Conservation (phyloP, 345 rosid genomes). For the Durio zibethinus region DNA sequence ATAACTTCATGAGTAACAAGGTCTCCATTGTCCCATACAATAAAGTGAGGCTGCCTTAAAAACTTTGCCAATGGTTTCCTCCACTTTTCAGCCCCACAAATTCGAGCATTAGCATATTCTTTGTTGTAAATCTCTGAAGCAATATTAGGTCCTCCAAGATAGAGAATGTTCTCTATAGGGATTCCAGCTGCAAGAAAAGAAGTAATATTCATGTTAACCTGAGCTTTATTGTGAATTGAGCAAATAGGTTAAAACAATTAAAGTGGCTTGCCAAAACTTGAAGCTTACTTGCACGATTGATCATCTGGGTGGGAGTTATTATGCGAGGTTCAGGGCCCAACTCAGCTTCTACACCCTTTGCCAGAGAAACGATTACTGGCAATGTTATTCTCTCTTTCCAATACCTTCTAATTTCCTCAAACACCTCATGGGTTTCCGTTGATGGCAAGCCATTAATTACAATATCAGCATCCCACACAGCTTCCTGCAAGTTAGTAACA, state of each 20-base stretch:
- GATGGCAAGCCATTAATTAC: conserved; percentile 96
- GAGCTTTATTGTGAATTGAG: background rate
- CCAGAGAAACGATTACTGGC: conserved; percentile 77
- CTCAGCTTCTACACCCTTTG: conserved; percentile 93
- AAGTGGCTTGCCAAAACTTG: conserved; percentile 10
- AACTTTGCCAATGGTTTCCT: conserved; percentile 87
- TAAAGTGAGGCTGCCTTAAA: conserved; percentile 83
- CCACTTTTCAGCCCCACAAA: conserved; percentile 95
- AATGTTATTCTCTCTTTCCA: conserved; percentile 85
- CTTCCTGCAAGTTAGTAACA: conserved; percentile 94
- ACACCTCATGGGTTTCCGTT: conserved; percentile 74
- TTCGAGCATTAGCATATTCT: conserved; percentile 97
- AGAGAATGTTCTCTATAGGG: conserved; percentile 68
- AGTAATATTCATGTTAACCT: background rate
- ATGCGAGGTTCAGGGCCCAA: conserved; percentile 73
- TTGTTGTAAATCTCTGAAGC: conserved; percentile 92
- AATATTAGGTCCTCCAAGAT: conserved; percentile 98
- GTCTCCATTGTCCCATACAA: conserved; percentile 97
- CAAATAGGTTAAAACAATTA: background rate
- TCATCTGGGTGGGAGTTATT: conserved; percentile 93
- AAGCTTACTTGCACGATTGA: conserved; percentile 79
- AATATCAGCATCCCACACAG: conserved; percentile 98
- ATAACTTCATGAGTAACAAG: conserved; percentile 98
- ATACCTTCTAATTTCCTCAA: conserved; percentile 78
- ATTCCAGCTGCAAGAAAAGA: conserved; percentile 61